Percentiles rank a stretch among this genome's conserved stretches.
Evolutionary conservation across 306 rosid genomes (phyloP).

Genomic region (Rosa persica): DNA sequence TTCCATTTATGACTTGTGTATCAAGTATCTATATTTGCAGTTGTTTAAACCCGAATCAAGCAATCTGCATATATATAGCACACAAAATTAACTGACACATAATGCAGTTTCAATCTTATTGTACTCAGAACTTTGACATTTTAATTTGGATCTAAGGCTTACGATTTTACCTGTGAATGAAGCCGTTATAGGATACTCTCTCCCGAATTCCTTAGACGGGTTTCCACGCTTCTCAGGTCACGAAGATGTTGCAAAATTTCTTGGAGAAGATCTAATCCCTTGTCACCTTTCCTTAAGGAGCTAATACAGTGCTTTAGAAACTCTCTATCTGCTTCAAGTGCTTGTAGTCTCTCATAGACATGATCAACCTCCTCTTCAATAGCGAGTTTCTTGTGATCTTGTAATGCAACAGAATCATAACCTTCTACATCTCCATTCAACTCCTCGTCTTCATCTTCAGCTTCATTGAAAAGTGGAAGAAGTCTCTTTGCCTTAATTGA

Average conservation of each 20-base stretch:
- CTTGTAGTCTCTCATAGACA: slow-evolving; percentile 84
- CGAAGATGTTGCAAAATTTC: slow-evolving; percentile 95
- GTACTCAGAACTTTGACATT: neutral
- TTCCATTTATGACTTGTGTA: slow-evolving; percentile 32
- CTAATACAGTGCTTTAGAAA: slow-evolving; percentile 87
- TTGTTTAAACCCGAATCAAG: slow-evolving; percentile 31
- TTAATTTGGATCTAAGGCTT: neutral
- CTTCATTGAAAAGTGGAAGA: slow-evolving; percentile 70
- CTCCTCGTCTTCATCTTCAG: slow-evolving; percentile 53
- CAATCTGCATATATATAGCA: slow-evolving; percentile 36
- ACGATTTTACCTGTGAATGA: slow-evolving; percentile 41
- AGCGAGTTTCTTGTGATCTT: slow-evolving; percentile 50
- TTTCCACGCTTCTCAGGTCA: slow-evolving; percentile 80
- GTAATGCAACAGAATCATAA: slow-evolving; percentile 28
- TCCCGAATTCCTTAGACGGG: slow-evolving; percentile 52
- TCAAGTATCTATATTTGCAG: slow-evolving; percentile 25
- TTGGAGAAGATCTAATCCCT: slow-evolving; percentile 78
- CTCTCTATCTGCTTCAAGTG: slow-evolving; percentile 87
- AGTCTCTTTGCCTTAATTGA: slow-evolving; percentile 55
- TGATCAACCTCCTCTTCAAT: slow-evolving; percentile 67
- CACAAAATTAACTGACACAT: slow-evolving; percentile 12
- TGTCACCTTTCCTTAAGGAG: slow-evolving; percentile 91
- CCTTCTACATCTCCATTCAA: slow-evolving; percentile 56
- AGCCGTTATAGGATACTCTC: slow-evolving; percentile 44
- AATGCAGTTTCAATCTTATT: neutral